Base-by-base conservation (phyloP, 805 yeast species). In the Schwanniomyces polymorphus region DNA sequence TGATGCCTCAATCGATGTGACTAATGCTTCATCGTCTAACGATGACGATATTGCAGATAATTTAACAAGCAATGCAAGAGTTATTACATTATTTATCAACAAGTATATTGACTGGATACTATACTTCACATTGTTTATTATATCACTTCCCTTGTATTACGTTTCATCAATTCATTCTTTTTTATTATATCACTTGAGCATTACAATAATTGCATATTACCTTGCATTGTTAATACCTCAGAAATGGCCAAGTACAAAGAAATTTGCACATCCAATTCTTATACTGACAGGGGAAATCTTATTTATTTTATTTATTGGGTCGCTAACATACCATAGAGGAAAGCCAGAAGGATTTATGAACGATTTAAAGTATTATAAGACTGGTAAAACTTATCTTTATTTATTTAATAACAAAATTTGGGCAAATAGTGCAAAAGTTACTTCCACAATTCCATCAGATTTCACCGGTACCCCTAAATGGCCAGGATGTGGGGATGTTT, bases 401-500 rank as follows among this genome's bases (percentile, higher is more conserved):
- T 70, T 88, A 25, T 85, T 86, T 61, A 76, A 76, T 54, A 61
- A 67, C 23, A 50, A 64, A 18, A 56, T 61, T 3, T 42, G 65
- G 53, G 50, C 63, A 38, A 57, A 69, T 29, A 64, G 57, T 34
- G 70, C 73, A 5, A 54, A 62, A 21, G 43, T 48, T 5, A 40
- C 33, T n/a, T 29, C 47, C 11, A 49, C 50, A 12, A 48, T 50
- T 11, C 40, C 43, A 1, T 50, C 48, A 11, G 57, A 60, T 37
- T 58, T 47, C 34, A 69, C 76, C 0, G 57, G 64, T 4, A 63
- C 69, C 2, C 73, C 75, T 1, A 59, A 64, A 17, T 77, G 81
- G 78, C 94, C 95, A 0, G 96, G 96, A 0, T 88, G 91, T 11
- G 96, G 96, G 2, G 95, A 88, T 59, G 71, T 88, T 14, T 72